phyloP scores from a whole-genome alignment of 139 green algal species.

The Pleodorina starrii region DNA sequence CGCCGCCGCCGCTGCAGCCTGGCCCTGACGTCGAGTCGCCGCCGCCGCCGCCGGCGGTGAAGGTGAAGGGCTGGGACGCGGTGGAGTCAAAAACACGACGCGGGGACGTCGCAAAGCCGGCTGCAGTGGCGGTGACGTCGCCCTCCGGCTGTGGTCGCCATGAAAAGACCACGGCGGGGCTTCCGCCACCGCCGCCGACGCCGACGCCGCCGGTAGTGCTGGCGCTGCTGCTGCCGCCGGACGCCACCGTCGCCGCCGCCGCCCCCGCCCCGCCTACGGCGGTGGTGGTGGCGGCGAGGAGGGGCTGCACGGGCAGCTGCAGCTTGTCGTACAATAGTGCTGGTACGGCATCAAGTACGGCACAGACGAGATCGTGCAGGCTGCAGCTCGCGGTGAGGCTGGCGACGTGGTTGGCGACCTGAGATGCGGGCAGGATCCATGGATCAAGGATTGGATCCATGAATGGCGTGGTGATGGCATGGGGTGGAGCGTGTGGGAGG shows the following conservation, averaged over 20 bases:
- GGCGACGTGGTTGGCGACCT: background rate
- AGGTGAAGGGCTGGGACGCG: too few relatives aligned
- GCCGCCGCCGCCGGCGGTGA: too few relatives aligned
- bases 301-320: background rate
- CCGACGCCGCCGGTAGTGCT: too few relatives aligned
- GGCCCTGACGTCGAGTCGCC: background rate
- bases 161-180: background rate
- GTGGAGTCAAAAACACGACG: too few relatives aligned
- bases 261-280: background rate
- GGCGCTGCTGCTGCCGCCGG: too few relatives aligned
- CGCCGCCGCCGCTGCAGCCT: background rate
- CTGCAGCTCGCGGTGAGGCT: background rate
- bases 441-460: too few relatives aligned
- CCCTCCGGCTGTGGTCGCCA: background rate
- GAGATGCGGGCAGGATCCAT: background rate
- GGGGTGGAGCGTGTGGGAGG: too few relatives aligned
- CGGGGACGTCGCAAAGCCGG: too few relatives aligned
- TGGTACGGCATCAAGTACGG: background rate
- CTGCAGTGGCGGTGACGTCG: too few relatives aligned
- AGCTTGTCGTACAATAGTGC: background rate
- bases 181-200: background rate
- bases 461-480: too few relatives aligned
- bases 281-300: background rate
- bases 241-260: background rate
- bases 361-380: background rate